Base-by-base conservation (phyloP, 225 moss, liverwort and hornwort genomes). In the Ulota crispa region DNA sequence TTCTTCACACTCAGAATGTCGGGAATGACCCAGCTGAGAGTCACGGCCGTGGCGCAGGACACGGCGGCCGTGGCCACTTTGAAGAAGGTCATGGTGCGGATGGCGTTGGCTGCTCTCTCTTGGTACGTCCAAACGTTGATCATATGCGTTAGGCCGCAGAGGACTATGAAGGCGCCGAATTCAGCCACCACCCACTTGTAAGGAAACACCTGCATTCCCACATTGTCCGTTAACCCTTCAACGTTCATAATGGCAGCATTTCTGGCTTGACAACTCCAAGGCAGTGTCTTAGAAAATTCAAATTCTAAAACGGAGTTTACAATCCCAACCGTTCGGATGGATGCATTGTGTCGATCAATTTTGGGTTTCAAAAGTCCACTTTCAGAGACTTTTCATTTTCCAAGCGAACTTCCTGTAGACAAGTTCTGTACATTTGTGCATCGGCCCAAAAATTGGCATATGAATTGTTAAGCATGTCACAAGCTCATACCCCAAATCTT, bases 161-260 rank as follows among this genome's bases (percentile, higher is more conserved):
- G 89, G 36, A 91, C 91, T 37, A 91, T 91, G 80, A 91, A 91
- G 24, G 91, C 91, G 13, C 91, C 91, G 73, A 91, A 91, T 75
- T 91, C 87, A 20, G 85, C 91, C 83, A 91, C 85, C 78, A 91
- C 87, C 89, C 91, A 87, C 73, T 89, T 87, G 85, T 89, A 91
- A 3, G 89, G 89, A 83, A 89, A 87, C 7, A 89, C 85, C 89
- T 89, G 83, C 85, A 66, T 55, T 28, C 56, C 37, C 60, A 65
- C n/a, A 67, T 52, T 37, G 41, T 26, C 19, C 70, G 15, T 13
- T 45, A 45, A 1, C 45, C 42, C 12, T 11, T 42, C 12, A 11
- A 11, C 11, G 11, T 1, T 10, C 11, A 2, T 2, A 42, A 42
- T 42, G 3, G 11, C 42, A 42, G 10, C 42, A 42, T 42, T 11